phyloP scores from a whole-genome alignment of 257 asterid species.

The Buddleja alternifolia region DNA sequence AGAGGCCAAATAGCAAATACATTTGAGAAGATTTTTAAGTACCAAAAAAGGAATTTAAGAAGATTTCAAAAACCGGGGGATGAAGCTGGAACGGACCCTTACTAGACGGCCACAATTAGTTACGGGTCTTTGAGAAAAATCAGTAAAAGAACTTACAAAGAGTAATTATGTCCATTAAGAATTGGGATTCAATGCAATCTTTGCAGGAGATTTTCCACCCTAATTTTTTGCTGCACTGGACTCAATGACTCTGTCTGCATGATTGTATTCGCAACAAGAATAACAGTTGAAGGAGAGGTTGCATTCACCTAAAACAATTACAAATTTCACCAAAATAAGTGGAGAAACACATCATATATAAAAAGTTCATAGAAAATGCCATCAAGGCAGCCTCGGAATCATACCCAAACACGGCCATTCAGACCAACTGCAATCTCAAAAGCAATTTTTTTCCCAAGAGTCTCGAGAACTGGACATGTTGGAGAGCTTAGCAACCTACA shows the following conservation, averaged over 20 bases:
- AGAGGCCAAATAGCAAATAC: no score
- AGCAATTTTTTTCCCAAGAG: conserved; percentile 89
- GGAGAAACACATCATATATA: not conserved
- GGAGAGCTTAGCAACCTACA: conserved; percentile 82
- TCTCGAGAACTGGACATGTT: conserved; percentile 84
- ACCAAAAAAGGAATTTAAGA: no score
- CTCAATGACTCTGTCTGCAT: conserved; percentile 78
- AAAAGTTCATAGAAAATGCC: conserved; percentile 12
- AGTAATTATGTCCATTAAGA: conserved; percentile 3
- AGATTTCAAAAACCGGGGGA: no score
- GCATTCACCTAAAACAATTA: conserved; percentile 68
- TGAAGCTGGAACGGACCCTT: no score
- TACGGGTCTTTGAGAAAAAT: not conserved
- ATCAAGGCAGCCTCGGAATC: conserved; percentile 23
- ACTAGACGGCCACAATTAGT: not conserved
- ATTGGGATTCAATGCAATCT: conserved; percentile 45
- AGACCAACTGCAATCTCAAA: conserved; percentile 93
- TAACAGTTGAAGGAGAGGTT: conserved; percentile 55
- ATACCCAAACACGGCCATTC: conserved; percentile 97
- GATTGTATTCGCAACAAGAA: conserved; percentile 86
- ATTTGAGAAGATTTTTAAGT: no score
- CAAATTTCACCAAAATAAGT: not conserved
- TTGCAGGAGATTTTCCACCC: conserved; percentile 80
- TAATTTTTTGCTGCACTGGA: conserved; percentile 78
- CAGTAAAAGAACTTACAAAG: conserved; percentile 17